Percentiles rank a stretch among this genome's conserved stretches.
phyloP scores from a whole-genome alignment of 1,139 yeast species.

The Fermentozyma sake region DNA sequence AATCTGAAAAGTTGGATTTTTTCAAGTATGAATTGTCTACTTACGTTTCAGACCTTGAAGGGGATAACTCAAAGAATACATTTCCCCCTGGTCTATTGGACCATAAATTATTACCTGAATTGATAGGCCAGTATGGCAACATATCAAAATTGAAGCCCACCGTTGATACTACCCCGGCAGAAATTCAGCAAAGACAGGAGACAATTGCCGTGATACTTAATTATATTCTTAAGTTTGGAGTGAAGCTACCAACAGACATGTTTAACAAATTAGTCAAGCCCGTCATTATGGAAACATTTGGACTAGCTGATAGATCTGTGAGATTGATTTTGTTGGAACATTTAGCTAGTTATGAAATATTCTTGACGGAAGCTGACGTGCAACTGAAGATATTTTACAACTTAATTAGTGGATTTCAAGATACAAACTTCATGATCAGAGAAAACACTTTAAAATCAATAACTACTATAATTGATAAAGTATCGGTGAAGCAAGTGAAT shows the following conservation, averaged over 20 bases:
- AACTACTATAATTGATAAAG: conserved; percentile 56
- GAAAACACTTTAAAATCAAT: conserved; percentile 78
- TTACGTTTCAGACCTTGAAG: conserved; percentile 14
- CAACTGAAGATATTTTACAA: conserved; percentile 67
- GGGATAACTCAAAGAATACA: conserved; percentile 14
- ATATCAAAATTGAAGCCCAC: conserved; percentile 21
- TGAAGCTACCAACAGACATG: conserved; percentile 30
- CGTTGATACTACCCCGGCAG: conserved; percentile 24
- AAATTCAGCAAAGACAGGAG: conserved; percentile 32
- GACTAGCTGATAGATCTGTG: conserved; percentile 69
- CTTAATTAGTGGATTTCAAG: conserved; percentile 76
- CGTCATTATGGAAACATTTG: conserved; percentile 56
- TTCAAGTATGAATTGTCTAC: conserved; percentile 42
- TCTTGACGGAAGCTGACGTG: conserved; percentile 56
- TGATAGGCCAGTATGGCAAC: conserved; percentile 35
- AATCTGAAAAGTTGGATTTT: conserved; percentile 48
- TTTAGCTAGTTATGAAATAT: conserved; percentile 51
- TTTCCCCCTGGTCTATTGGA: conserved; percentile 63
- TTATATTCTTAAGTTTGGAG: conserved; percentile 43
- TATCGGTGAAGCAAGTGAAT: conserved; percentile 78
- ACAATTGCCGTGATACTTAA: conserved; percentile 40
- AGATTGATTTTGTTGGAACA: conserved; percentile 65
- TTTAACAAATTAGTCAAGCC: conserved; percentile 56
- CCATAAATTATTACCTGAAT: conserved; percentile 63
- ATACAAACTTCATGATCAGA: conserved; percentile 74